Evolutionary conservation across 768 basidiomycete genomes (phyloP).

Genomic region (Mycena metata): DNA sequence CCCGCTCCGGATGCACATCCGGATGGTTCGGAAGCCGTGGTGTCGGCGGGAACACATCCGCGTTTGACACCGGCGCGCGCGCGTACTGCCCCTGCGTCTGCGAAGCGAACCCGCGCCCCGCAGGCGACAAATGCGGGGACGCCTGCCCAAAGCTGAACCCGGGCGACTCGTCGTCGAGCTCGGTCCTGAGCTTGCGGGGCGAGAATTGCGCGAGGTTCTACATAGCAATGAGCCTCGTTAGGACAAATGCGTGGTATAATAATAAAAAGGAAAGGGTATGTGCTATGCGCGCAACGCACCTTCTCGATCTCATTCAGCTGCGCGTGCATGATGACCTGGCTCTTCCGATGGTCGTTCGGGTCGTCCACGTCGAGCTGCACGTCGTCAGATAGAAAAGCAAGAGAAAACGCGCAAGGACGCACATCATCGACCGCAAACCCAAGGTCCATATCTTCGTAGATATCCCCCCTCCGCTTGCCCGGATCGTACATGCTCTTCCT

Average conservation of each 20-base stretch:
- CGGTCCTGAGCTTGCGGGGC: slow-evolving; percentile 63
- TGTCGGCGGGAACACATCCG: slow-evolving; percentile 54
- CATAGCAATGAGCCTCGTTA: not conserved
- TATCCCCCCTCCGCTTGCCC: slow-evolving; percentile 62
- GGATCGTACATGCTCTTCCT: slow-evolving; percentile 40
- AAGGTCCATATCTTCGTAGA: slow-evolving; percentile 67
- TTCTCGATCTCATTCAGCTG: slow-evolving; percentile 86
- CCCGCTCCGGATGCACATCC: slow-evolving; percentile 29
- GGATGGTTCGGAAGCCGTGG: slow-evolving; percentile 53
- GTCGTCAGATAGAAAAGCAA: not conserved
- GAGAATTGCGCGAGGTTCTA: slow-evolving; percentile 78
- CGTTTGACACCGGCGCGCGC: slow-evolving; percentile 33
- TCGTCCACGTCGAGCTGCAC: slow-evolving; percentile 76
- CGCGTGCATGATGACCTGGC: slow-evolving; percentile 80
- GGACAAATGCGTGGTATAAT: not conserved
- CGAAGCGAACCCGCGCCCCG: slow-evolving; percentile 38
- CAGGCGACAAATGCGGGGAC: slow-evolving; percentile 50
- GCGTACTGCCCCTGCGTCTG: slow-evolving; percentile 16
- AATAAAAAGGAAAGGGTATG: not conserved
- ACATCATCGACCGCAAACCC: slow-evolving; percentile 64
- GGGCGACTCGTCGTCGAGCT: slow-evolving; percentile 49
- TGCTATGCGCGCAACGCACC: slow-evolving; percentile 47
- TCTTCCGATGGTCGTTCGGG: slow-evolving; percentile 79
- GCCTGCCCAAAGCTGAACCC: slow-evolving; percentile 33
- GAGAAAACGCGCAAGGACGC: slow-evolving; percentile 41